Percentiles rank a stretch among this genome's conserved stretches.
Conservation (phyloP, 2,329 filamentous ascomycete genomes). For the Anisogramma anomala region DNA sequence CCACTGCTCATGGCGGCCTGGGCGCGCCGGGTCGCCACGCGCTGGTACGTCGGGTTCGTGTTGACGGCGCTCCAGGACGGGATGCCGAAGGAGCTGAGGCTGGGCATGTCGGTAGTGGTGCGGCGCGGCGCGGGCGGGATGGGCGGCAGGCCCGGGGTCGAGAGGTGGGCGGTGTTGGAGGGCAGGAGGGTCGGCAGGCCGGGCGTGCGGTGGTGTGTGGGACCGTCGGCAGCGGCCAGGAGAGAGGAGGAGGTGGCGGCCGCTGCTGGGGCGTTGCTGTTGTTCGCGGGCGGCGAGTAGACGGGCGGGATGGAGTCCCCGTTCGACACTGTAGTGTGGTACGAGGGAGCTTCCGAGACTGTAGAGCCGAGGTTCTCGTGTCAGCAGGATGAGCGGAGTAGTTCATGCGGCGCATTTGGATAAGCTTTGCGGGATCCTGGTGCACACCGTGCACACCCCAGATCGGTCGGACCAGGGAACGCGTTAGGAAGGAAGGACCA, state of each 20-base stretch:
- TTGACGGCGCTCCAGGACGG: constrained; percentile 46
- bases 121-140: constrained; percentile 28
- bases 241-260: not conserved
- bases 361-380: not conserved
- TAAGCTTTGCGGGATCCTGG: not conserved
- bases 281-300: constrained; percentile 31
- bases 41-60: constrained; percentile 48
- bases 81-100: constrained; percentile 43
- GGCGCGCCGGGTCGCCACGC: constrained; percentile 50
- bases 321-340: constrained; percentile 39
- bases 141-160: constrained; percentile 35
- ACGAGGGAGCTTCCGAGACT: constrained; percentile 56
- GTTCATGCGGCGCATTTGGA: not conserved
- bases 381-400: not conserved
- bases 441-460: no score
- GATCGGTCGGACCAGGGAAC: not conserved
- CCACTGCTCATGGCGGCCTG: constrained; percentile 26
- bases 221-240: constrained; percentile 3
- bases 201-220: constrained; percentile 12
- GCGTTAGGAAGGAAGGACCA: not conserved
- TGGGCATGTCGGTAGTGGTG: constrained; percentile 27
- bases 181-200: constrained; percentile 17
- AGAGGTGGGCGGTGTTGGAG: constrained; percentile 27
- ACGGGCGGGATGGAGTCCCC: constrained; percentile 37
- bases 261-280: constrained; percentile 8